phyloP scores from a whole-genome alignment of 495 filamentous ascomycete genomes.

The Neurospora sp. region DNA sequence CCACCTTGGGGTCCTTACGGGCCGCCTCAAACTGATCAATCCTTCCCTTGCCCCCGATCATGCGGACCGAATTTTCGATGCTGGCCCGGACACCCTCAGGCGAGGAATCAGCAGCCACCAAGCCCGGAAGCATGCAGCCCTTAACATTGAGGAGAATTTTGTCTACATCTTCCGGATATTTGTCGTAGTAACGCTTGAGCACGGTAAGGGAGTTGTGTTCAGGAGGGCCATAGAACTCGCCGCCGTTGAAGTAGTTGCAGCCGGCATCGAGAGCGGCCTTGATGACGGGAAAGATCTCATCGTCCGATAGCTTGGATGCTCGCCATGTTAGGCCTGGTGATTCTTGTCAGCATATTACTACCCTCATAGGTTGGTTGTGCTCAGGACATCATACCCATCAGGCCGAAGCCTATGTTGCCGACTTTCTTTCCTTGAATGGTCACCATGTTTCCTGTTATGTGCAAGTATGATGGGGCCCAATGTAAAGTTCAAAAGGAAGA shows the following conservation, averaged over 20 bases:
- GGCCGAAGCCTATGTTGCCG: constrained; percentile 47
- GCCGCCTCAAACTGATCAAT: constrained; percentile 78
- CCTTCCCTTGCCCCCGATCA: constrained; percentile 63
- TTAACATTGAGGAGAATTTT: constrained; percentile 60
- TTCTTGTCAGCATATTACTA: background rate
- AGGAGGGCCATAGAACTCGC: constrained; percentile 69
- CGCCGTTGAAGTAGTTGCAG: constrained; percentile 70
- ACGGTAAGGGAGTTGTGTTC: constrained; percentile 58
- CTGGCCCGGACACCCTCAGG: constrained; percentile 53
- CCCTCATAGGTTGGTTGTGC: background rate
- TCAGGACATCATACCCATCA: constrained; percentile 36
- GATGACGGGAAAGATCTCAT: constrained; percentile 57
- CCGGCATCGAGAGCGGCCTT: constrained; percentile 58
- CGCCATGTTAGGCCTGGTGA: constrained; percentile 67
- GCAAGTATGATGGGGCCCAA: background rate
- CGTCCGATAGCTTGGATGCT: constrained; percentile 36
- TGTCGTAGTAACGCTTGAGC: constrained; percentile 54
- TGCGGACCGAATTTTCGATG: constrained; percentile 56
- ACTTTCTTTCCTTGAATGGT: constrained; percentile 40
- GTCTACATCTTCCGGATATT: constrained; percentile 57
- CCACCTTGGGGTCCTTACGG: constrained; percentile 54
- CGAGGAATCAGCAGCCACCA: constrained; percentile 39
- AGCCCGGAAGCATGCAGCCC: constrained; percentile 36
- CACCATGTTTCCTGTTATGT: background rate
- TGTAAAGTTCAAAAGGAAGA: background rate